Evolutionary conservation across 257 asterid genomes (phyloP), one percentile per base, ranked within the genome.

Genomic region (Solanum piurae): DNA sequence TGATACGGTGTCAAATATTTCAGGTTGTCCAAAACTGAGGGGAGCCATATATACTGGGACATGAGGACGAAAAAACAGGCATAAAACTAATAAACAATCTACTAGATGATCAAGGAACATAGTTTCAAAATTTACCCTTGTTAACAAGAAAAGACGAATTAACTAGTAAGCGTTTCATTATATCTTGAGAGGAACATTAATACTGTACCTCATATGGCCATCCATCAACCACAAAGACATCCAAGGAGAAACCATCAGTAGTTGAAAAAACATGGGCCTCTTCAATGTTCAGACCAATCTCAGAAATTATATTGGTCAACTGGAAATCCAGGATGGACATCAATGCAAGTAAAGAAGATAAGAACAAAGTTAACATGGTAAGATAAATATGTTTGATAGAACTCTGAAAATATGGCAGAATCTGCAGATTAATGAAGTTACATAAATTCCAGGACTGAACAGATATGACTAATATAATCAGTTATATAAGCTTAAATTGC

Each of bases 221-320:
- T 31, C 94, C 94, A 90, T 73, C 89, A 52, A 92, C 93, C 68
- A 92, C 94, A 77, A 92, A 92, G 89, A 90, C 93, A 46, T 92
- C 94, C 88, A 92, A 87, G 14, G 94, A 92, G 92, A 92, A 92
- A 82, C 94, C 94, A 79, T 92, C 94, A 34, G 88, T 86, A 87
- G 94, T 92, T 31, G 94, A 92, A 88, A 92, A 92, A 64, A 92
- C 93, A 92, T 92, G 92, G 37, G 94, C 94, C 80, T 92, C 94
- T 89, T 91, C 93, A 90, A 92, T 92, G 92, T 92, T 91, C 86
- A 92, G 88, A 29, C 93, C 94, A 88, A 92, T 88, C 89, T 92
- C 94, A 69, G 93, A 90, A 46, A 92, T 91, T 84, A 92, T 82
- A 62, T 89, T 86, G 80, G 94, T 92, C 90, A 92, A 88, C 94